Conservation (phyloP, 495 filamentous ascomycete species). For the Penicillium subrubescens region DNA sequence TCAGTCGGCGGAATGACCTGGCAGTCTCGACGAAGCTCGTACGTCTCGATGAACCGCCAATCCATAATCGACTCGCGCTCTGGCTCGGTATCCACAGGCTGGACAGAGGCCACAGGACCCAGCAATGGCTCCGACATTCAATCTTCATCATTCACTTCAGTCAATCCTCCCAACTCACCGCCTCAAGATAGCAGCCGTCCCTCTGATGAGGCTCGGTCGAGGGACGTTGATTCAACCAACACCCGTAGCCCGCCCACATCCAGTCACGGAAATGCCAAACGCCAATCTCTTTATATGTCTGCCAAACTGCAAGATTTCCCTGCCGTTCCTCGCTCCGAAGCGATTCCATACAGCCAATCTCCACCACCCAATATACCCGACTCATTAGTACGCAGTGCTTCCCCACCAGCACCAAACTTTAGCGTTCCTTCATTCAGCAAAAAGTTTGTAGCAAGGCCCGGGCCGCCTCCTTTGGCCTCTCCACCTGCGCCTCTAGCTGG, state of each 20-base stretch:
- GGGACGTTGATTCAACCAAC: constrained; percentile 15
- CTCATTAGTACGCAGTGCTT: constrained; percentile 34
- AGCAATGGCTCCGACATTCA: constrained; percentile 17
- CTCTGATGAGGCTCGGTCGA: constrained; percentile 16
- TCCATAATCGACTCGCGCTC: constrained; percentile 37
- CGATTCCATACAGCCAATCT: constrained; percentile 21
- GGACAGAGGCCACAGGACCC: constrained; percentile 30
- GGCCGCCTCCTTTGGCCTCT: constrained; percentile 14
- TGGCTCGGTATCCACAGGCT: constrained; percentile 34
- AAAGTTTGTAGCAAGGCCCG: constrained; percentile 36
- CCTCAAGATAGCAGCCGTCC: constrained; percentile 13
- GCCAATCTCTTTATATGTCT: constrained; percentile 29
- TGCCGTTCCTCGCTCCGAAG: constrained; percentile 7
- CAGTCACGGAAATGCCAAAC: constrained; percentile 23
- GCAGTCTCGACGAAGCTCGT: constrained; percentile 36
- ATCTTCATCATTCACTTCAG: constrained; percentile 21
- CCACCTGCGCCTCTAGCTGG: constrained; percentile 20
- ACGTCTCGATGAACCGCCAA: constrained; percentile 34
- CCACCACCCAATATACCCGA: constrained; percentile 39
- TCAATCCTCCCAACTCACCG: constrained; percentile 20
- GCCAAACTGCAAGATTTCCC: constrained; percentile 11
- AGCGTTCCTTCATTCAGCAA: constrained; percentile 55
- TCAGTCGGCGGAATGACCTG: constrained; percentile 26
- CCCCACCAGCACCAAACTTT: constrained; percentile 51
- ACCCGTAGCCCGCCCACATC: constrained; percentile 30